Base-by-base conservation (phyloP, 768 basidiomycete species). In the Auricularia sp. region DNA sequence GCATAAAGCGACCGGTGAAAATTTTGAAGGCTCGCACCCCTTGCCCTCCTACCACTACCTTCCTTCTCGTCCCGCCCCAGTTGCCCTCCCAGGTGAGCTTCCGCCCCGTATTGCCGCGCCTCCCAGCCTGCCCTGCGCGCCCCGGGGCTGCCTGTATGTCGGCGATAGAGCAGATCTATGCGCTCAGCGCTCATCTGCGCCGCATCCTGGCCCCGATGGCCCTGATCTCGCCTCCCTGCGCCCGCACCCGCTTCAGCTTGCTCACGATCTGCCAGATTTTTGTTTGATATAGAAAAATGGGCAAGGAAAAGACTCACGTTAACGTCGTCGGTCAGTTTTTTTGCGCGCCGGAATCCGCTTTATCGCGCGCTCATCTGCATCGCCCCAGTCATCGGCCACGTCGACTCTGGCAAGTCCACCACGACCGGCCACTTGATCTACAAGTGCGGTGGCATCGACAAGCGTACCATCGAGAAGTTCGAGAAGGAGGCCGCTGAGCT, bases 381-480 rank as follows among this genome's bases (percentile, higher is more conserved):
- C 68, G 29, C 61, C 70, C 39, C 75, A 91, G 94, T 95, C 80
- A 96, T 96, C 83, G 94, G 95, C 71, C 94, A 95, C 84, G 93
- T 95, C 92, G 94, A 98, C 84, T 98, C 96, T 78, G 96, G 96
- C 72, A 99, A 98, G 83, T 98, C 96, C 66, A 99, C 97, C 81
- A 99, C 97, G 75, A 99, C 97, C 72, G 97, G 97, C 71, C 97
- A 99, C 84, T 85, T 99, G 84, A 98, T 98, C 88, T 98, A 98
- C 92, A 97, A 99, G 89, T 99, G 97, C 79, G 97, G 97, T 88
- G 97, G 97, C 91, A 99, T 99, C 84, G 97, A 99, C 79, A 99
- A 98, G 86, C 94, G 94, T 88, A 94, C 93, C 77, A 95, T 96
- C 71, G 94, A 95, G 82, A 97, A 98, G 85, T 98, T 98, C 85